Conservation (phyloP, 1,284 basidiomycete species). For the Ustilago lituana region DNA sequence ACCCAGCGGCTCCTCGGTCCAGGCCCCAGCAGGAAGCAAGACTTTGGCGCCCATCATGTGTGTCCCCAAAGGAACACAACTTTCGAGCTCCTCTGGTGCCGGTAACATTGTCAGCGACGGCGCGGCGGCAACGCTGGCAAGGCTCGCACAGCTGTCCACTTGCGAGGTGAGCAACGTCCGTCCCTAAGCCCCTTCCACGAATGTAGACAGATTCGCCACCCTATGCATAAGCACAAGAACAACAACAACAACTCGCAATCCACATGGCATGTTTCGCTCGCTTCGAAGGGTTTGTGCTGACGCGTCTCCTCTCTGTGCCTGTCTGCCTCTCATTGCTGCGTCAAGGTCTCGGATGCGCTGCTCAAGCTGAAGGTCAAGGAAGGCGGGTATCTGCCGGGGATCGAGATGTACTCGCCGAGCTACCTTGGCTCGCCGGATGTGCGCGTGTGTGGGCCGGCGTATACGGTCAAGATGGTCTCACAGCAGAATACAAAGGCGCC, state of each 20-base stretch:
- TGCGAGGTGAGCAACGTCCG: conserved; percentile 49
- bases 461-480: conserved; percentile 87
- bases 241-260: too few species aligned
- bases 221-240: background rate
- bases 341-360: conserved; percentile 85
- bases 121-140: conserved; percentile 24
- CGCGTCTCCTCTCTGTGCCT: background rate
- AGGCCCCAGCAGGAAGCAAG: conserved; percentile 34
- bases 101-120: conserved; percentile 1
- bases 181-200: conserved; percentile 12
- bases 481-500: conserved; percentile 75
- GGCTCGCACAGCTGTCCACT: conserved; percentile 44
- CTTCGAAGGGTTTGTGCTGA: conserved; percentile 5
- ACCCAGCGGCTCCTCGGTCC: conserved; percentile 24
- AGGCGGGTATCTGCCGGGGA: conserved; percentile 85
- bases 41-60: conserved; percentile 44
- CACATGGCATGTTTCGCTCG: too few species aligned
- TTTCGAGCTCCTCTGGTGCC: conserved; percentile 9
- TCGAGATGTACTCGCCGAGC: conserved; percentile 73
- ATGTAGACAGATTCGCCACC: conserved; percentile 9
- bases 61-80: conserved; percentile 40
- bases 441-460: conserved; percentile 77
- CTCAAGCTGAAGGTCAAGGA: conserved; percentile 80
- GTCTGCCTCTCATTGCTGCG: background rate
- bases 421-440: conserved; percentile 23